Conservation (phyloP, 208 protist genomes). For the Trypanosoma conorhini region DNA sequence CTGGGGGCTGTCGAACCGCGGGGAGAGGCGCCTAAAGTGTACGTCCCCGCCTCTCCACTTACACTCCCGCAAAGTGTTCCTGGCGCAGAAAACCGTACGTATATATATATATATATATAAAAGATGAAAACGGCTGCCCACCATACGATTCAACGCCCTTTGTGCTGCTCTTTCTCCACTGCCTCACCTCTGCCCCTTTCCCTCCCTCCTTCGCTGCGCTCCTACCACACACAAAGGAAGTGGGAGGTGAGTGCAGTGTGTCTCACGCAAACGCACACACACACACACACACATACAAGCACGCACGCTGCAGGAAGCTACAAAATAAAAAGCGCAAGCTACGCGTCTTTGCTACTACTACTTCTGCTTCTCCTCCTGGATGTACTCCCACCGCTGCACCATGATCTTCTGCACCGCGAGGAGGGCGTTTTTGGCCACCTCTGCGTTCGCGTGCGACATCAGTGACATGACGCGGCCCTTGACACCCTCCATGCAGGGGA, state of each 20-base stretch:
- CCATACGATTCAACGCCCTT: no score
- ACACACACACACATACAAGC: background rate
- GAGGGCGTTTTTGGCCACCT: constrained; percentile 89
- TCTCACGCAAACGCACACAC: no score
- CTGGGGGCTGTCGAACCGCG: no score
- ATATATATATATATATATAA: background rate
- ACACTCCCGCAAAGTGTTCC: background rate
- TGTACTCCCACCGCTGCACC: constrained; percentile 94
- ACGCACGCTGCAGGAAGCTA: no score
- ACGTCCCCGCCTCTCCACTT: background rate
- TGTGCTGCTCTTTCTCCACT: background rate
- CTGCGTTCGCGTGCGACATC: constrained; percentile 78
- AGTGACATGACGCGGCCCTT: constrained; percentile 85
- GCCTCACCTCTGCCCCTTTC: background rate
- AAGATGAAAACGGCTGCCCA: background rate
- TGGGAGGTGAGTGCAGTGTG: no score
- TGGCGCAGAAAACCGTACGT: background rate
- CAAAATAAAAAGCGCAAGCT: background rate
- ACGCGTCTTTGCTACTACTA: background rate
- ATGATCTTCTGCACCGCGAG: constrained; percentile 94
- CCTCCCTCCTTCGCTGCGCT: background rate
- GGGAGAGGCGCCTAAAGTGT: background rate
- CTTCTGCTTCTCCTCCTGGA: constrained; percentile 44
- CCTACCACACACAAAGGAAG: background rate
- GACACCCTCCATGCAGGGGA: constrained; percentile 73